These are phyloP conservation scores for Pythium monospermum DNA, from an alignment of 352 stramenopile genomes.

Conservation along the genomic window DNA sequence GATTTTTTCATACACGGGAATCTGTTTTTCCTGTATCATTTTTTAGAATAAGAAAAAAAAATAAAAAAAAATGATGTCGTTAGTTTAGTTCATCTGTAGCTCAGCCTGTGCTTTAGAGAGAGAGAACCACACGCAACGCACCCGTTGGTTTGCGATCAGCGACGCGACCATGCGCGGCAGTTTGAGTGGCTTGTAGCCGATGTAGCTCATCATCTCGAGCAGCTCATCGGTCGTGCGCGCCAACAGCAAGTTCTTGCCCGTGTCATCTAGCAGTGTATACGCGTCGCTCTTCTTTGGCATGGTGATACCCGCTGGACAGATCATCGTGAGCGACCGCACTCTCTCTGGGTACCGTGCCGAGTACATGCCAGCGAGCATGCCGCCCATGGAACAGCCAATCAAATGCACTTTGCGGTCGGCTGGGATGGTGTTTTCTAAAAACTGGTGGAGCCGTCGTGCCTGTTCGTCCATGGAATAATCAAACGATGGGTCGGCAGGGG, in stretches of 20 bases:
- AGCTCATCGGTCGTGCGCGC: constrained; percentile 53
- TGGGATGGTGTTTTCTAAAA: constrained; percentile 45
- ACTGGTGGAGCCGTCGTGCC: constrained; percentile 45
- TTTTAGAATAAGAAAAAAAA: not conserved
- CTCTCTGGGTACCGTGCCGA: constrained; percentile 50
- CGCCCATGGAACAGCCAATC: constrained; percentile 72
- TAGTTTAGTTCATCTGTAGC: not conserved
- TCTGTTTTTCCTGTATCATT: constrained; percentile 36
- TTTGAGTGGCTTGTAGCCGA: constrained; percentile 27
- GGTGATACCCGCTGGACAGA: constrained; percentile 64
- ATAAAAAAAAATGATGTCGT: not conserved
- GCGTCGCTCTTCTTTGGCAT: constrained; percentile 62
- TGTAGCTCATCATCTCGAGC: constrained; percentile 44
- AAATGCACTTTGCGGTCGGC: constrained; percentile 60
- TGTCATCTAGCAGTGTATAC: constrained; percentile 53
- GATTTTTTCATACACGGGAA: constrained; percentile 60
- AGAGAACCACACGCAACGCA: constrained; percentile 8
- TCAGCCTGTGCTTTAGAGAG: not conserved
- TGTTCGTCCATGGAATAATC: constrained; percentile 56
- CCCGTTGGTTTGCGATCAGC: constrained; percentile 34
- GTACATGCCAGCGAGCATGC: constrained; percentile 71
- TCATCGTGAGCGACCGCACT: constrained; percentile 60
- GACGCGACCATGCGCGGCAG: constrained; percentile 34
- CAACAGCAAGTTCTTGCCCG: constrained; percentile 59
- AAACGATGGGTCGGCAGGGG: constrained; percentile 32